phyloP scores from a whole-genome alignment of 2,329 filamentous ascomycete genomes.

The Epichloe gansuensis region DNA sequence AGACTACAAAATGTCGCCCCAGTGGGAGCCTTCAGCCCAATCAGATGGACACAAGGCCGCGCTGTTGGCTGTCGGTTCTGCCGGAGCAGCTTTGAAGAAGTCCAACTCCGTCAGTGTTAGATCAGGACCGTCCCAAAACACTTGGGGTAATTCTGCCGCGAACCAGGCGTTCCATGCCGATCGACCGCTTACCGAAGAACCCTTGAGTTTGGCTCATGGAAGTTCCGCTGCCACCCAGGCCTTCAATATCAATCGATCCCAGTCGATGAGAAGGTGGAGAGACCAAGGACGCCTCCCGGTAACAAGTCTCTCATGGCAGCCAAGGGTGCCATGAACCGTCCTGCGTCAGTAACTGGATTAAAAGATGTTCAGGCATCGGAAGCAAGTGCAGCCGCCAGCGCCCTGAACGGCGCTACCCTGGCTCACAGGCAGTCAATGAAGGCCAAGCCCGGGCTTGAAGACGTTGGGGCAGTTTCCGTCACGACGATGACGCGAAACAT shows the following conservation, averaged over 20 bases:
- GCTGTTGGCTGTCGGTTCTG: constrained; percentile 43
- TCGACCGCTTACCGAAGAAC: constrained; percentile 10
- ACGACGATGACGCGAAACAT: constrained; percentile 61
- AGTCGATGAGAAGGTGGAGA: constrained; percentile 14
- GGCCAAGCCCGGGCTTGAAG: constrained; percentile 36
- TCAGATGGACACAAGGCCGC: constrained; percentile 64
- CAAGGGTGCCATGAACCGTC: constrained; percentile 52
- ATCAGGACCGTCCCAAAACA: constrained; percentile 16
- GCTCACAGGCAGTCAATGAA: constrained; percentile 44
- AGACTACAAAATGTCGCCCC: constrained; percentile 31
- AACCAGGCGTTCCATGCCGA: constrained; percentile 48
- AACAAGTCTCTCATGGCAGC: constrained; percentile 63
- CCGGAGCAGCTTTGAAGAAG: constrained; percentile 20
- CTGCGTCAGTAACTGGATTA: constrained; percentile 4
- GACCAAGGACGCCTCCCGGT: constrained; percentile 25
- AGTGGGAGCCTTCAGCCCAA: constrained; percentile 52
- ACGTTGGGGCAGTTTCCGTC: constrained; percentile 54
- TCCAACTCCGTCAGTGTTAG: constrained; percentile 4
- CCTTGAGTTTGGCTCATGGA: constrained; percentile 13
- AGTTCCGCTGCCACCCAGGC: constrained; percentile 24
- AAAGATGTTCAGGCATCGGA: constrained; percentile 7
- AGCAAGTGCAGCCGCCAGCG: constrained; percentile 46
- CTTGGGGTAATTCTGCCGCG: constrained; percentile 57
- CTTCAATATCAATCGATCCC: constrained; percentile 22
- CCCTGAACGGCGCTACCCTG: constrained; percentile 59